A percentile compares a stretch with the other conserved stretches of the same genome.
phyloP scores from a whole-genome alignment of 169 alveolate genomes.

The Ophryocystis elektroscirrha region DNA sequence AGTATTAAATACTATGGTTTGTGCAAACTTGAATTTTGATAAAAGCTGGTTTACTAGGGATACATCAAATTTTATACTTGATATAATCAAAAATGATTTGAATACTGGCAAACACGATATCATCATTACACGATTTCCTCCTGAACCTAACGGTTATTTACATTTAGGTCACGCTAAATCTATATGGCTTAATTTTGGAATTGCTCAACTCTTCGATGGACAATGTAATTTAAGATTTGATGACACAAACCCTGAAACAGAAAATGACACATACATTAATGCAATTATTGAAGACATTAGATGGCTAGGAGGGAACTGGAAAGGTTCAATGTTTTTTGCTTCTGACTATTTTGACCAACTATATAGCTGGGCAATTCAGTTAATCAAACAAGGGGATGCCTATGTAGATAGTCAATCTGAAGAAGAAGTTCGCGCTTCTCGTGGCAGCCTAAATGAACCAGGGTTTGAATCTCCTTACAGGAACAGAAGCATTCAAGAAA shows the following conservation, averaged over 20 bases:
- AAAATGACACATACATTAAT: conserved; percentile 66
- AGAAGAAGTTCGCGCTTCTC: conserved; percentile 62
- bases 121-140: conserved; percentile 90
- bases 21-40: no score
- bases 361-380: conserved; percentile 75
- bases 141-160: conserved; percentile 99
- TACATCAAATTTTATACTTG: not conserved
- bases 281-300: conserved; percentile 58
- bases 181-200: conserved; percentile 78
- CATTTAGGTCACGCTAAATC: conserved; percentile 99
- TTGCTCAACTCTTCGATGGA: conserved; percentile 72
- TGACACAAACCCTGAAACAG: conserved; percentile 96
- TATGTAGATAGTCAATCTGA: conserved; percentile 80
- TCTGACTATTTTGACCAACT: conserved; percentile 89
- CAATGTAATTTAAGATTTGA: conserved; percentile 84
- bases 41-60: no score
- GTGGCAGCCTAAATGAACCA: conserved; percentile 57
- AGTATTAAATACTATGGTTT: no score
- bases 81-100: not conserved
- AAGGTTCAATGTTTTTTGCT: conserved; percentile 67
- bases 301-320: conserved; percentile 86
- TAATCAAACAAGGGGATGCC: conserved; percentile 83
- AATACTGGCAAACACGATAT: not conserved
- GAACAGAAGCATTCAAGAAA: conserved; percentile 77
- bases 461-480: conserved; percentile 70